Base-by-base conservation (phyloP, 176 grass and related monocot species). In the Oryza meridionalis region DNA sequence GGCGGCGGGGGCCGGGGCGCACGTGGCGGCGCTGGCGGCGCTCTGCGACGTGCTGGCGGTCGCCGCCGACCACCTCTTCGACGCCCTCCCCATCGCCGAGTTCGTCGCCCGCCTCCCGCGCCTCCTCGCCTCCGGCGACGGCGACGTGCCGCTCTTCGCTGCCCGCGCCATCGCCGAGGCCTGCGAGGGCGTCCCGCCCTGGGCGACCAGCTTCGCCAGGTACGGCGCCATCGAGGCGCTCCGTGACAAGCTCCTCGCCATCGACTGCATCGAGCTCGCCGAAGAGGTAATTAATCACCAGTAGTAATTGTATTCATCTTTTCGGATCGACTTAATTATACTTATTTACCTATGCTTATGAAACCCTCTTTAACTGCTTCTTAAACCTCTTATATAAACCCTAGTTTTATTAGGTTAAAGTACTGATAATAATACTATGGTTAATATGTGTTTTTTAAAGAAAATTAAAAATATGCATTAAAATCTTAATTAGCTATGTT, bases 191-290 rank as follows among this genome's bases (percentile, higher is more conserved):
- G 62, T 58, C 33, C 84, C 81, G 31, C 25, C n/a, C 43, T 90
- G 76, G 81, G 84, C 84, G 12, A 0, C 7, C 0, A 7, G 0
- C 11, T 86, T 92, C 25, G 71, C 17, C 19, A 4, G 6, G 9
- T 17, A 63, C 65, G 81, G 87, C 68, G 77, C 76, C 37, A 58
- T 92, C 43, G 58, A 86, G 11, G 76, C 79, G 35, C 87, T 92
- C 81, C 68, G 91, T 4, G 84, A 83, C 24, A 43, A 80, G 24
- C 65, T 92, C 1, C 67, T 89, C 45, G 82, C 73, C 72, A 58
- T 69, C 70, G 81, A 89, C n/a, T 53, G 21, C 84, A 72, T 92
- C 16, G 87, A 92, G 8, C 80, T 92, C 76, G 91, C 91, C 49
- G 87, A 92, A 11, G 76, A 90, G 87, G 91, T 92, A n/a, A 15